Evolutionary conservation across 2,329 filamentous ascomycete genomes (phyloP).

Genomic region (Ceratocystis alfenasii): DNA sequence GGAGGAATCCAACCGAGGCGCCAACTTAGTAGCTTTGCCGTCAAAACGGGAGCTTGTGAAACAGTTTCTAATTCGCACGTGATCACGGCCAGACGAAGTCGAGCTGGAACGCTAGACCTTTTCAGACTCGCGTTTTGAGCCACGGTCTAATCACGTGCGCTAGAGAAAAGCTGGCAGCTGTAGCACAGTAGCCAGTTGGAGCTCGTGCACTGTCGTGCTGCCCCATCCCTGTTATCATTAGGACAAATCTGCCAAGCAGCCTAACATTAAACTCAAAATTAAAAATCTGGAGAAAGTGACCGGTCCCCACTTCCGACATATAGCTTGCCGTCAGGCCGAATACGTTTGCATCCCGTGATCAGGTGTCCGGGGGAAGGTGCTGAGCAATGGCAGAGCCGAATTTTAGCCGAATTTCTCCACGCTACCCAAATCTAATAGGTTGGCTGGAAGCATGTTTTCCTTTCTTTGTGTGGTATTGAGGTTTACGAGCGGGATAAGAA

Average conservation of each 20-base stretch:
- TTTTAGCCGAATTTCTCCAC: not conserved
- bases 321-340: slow-evolving; percentile 2
- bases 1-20: slow-evolving; percentile 5
- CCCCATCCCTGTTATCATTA: no score
- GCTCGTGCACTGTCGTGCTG: not conserved
- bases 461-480: no score
- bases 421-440: not conserved
- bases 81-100: not conserved
- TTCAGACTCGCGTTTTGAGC: no score
- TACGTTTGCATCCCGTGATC: not conserved
- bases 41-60: slow-evolving; percentile 6
- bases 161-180: no score
- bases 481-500: no score
- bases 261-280: not conserved
- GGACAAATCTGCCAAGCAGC: not conserved
- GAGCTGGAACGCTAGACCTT: not conserved
- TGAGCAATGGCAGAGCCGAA: not conserved
- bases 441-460: not conserved
- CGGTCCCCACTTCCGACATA: not conserved
- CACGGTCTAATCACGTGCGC: no score
- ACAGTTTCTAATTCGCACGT: not conserved
- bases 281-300: slow-evolving; percentile 3
- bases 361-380: not conserved
- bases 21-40: not conserved
- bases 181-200: no score